These are phyloP conservation scores for Penicillium silybi DNA, from an alignment of 495 filamentous ascomycete species.

Conservation along the genomic window DNA sequence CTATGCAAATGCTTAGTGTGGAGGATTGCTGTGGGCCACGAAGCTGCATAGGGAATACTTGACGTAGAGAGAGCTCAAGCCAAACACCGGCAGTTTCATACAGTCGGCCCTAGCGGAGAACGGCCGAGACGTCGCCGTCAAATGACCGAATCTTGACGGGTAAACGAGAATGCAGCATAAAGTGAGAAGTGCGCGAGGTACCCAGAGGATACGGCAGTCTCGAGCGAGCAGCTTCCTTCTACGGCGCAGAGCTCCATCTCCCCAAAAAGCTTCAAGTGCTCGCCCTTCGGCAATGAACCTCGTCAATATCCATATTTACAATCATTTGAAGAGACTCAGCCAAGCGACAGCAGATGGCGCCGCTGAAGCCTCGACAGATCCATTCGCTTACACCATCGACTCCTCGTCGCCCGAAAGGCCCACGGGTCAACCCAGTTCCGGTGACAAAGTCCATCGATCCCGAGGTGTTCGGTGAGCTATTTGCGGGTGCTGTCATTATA, in stretches of 20 bases:
- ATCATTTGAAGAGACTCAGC: neutral
- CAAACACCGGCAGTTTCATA: too few species aligned
- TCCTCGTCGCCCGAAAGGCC: slow-evolving; percentile 18
- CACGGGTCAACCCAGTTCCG: slow-evolving; percentile 7
- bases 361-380: slow-evolving; percentile 27
- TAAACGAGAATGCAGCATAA: too few species aligned
- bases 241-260: neutral
- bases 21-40: too few species aligned
- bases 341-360: slow-evolving; percentile 28
- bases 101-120: too few species aligned
- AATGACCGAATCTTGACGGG: neutral
- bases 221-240: slow-evolving; percentile 1
- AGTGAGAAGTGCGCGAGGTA: too few species aligned
- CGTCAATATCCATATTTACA: neutral
- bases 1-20: neutral
- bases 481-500: slow-evolving; percentile 37
- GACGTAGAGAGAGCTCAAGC: neutral
- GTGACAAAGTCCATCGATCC: slow-evolving; percentile 24
- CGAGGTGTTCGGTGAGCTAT: slow-evolving; percentile 30
- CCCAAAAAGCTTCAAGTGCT: neutral
- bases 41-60: neutral
- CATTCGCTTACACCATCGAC: slow-evolving; percentile 19
- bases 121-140: neutral
- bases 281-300: neutral
- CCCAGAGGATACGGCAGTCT: neutral